Conservation (phyloP, 1,284 basidiomycete genomes). For the Fistulinella cinereoalba region DNA sequence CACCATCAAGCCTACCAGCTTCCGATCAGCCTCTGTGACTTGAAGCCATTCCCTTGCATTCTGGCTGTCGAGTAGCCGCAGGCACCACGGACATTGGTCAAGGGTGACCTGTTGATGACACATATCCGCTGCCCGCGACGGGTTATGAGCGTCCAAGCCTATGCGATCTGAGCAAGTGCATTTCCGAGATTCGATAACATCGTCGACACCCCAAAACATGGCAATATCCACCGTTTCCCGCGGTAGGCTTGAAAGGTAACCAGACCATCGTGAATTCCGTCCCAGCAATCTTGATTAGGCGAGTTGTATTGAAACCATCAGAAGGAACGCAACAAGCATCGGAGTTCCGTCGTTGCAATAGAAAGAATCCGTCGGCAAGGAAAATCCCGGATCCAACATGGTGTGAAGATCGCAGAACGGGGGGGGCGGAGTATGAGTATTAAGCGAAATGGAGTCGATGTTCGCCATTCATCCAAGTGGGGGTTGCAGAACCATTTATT, state of each 20-base stretch:
- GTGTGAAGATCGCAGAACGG: constrained; percentile 11
- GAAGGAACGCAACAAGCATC: not conserved
- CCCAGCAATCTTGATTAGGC: constrained; percentile 38
- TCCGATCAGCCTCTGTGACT: constrained; percentile 45
- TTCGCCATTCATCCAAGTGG: constrained; percentile 17
- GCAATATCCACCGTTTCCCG: constrained; percentile 52
- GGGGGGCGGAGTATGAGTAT: constrained; percentile 9
- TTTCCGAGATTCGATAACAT: constrained; percentile 15
- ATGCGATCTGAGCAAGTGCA: constrained; percentile 19
- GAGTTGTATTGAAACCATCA: constrained; percentile 11
- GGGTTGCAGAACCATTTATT: constrained; percentile 15
- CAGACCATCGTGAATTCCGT: constrained; percentile 55
- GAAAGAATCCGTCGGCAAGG: constrained; percentile 12
- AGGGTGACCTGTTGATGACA: constrained; percentile 12
- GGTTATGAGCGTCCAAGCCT: constrained; percentile 5
- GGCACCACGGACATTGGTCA: constrained; percentile 20
- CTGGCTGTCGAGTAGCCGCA: constrained; percentile 33
- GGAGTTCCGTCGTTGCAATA: constrained; percentile 6
- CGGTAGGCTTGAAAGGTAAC: constrained; percentile 68
- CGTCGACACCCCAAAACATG: constrained; percentile 54
- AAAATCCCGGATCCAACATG: constrained; percentile 24
- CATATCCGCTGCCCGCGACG: constrained; percentile 1
- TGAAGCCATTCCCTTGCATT: constrained; percentile 45
- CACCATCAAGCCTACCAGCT: constrained; percentile 27
- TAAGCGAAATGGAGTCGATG: constrained; percentile 18